Evolutionary conservation across 495 filamentous ascomycete species (phyloP).

Genomic region (Neurospora sublineolata): DNA sequence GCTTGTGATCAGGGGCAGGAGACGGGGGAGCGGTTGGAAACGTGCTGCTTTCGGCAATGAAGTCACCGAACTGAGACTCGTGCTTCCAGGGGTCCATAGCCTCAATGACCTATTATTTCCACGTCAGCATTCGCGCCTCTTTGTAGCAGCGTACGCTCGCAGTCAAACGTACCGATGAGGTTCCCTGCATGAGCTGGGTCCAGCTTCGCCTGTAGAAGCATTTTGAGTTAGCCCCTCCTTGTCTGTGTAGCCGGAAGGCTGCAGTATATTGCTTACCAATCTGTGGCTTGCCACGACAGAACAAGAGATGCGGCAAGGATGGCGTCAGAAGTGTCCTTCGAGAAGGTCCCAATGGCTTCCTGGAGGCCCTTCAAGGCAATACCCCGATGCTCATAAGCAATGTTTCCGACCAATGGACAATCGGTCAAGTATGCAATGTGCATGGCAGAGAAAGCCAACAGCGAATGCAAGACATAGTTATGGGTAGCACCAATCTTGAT

Average conservation of each 20-base stretch:
- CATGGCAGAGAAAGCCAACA: conserved; percentile 81
- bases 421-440: conserved; percentile 80
- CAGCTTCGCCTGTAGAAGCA: conserved; percentile 61
- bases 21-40: conserved; percentile 52
- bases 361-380: conserved; percentile 79
- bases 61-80: conserved; percentile 73
- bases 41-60: conserved; percentile 64
- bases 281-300: conserved; percentile 90
- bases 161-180: conserved; percentile 55
- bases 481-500: conserved; percentile 69
- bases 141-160: not conserved
- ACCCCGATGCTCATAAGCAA: conserved; percentile 77
- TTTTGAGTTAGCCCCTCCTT: conserved; percentile 21
- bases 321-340: conserved; percentile 76
- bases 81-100: conserved; percentile 91
- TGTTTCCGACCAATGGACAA: conserved; percentile 68
- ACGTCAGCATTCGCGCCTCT: not conserved
- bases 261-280: conserved; percentile 63
- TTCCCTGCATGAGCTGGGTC: conserved; percentile 85
- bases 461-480: conserved; percentile 83
- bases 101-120: conserved; percentile 55
- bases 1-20: conserved; percentile 45
- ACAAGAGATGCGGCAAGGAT: conserved; percentile 86
- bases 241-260: conserved; percentile 16
- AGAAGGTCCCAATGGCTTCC: conserved; percentile 75